Evolutionary conservation across 75 land plant genomes (phyloP).

Genomic region (Pseudotsuga menziesii): DNA sequence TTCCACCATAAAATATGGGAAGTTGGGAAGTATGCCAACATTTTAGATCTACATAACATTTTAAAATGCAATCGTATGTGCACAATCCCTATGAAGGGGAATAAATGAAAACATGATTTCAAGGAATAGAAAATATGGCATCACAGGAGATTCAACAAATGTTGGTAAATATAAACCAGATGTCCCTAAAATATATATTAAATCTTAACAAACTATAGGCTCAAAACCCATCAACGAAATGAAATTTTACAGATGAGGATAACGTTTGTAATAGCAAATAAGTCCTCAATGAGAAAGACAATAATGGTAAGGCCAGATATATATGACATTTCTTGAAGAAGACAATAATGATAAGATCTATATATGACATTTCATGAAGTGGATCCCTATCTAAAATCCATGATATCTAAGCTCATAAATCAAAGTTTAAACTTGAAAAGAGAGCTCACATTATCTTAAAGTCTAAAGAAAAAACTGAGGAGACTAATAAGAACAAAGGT

Average conservation of each 20-base stretch:
- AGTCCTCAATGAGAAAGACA: background rate
- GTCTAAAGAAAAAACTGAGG: too few relatives aligned
- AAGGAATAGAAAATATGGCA: too few relatives aligned
- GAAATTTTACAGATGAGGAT: background rate
- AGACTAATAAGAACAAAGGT: too few relatives aligned
- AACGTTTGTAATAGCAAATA: background rate
- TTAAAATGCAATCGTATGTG: background rate
- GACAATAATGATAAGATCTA: too few relatives aligned
- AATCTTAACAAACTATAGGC: background rate
- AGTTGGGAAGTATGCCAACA: background rate
- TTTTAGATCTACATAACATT: background rate
- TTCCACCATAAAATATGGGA: background rate
- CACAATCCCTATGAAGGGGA: background rate
- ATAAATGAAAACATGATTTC: too few relatives aligned
- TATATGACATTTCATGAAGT: too few relatives aligned
- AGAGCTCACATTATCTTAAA: too few relatives aligned
- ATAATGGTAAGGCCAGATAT: too few relatives aligned
- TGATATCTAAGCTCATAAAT: too few relatives aligned
- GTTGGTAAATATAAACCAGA: background rate
- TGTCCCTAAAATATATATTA: background rate
- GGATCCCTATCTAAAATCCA: too few relatives aligned
- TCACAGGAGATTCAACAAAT: background rate
- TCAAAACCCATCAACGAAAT: background rate
- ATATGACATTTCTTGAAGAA: too few relatives aligned
- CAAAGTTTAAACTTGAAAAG: too few relatives aligned